Conservation (phyloP, 495 filamentous ascomycete species). For the Copromyces sp. region DNA sequence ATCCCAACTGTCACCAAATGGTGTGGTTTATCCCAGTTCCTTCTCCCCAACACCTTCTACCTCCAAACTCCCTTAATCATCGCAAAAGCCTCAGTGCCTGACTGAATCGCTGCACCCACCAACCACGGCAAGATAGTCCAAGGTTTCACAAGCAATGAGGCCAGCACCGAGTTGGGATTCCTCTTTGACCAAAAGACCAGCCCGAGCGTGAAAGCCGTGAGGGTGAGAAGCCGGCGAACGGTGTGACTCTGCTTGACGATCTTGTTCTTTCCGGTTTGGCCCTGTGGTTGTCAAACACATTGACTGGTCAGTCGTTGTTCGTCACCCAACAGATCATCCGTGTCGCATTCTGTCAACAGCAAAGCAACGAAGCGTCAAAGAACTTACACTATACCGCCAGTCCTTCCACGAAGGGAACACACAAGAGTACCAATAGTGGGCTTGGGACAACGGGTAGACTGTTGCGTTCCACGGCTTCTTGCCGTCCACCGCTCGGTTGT, state of each 20-base stretch:
- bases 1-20: neutral
- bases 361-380: neutral
- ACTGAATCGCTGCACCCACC: neutral
- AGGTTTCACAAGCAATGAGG: neutral
- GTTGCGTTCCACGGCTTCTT: slow-evolving; percentile 10
- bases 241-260: neutral
- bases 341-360: neutral
- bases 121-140: neutral
- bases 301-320: neutral
- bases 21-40: neutral
- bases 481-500: slow-evolving; percentile 16
- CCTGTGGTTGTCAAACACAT: neutral
- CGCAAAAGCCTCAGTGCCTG: neutral
- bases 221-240: neutral
- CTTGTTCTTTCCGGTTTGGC: neutral
- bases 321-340: neutral
- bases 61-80: neutral
- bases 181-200: neutral
- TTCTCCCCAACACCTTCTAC: neutral
- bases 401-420: slow-evolving; percentile 4
- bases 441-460: slow-evolving; percentile 12
- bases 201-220: neutral
- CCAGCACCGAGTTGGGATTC: neutral
- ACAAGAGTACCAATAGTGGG: slow-evolving; percentile 6
- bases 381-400: neutral